Evolutionary conservation across 2,329 filamentous ascomycete species (phyloP).

Genomic region (Talaromyces albobiverticillius): DNA sequence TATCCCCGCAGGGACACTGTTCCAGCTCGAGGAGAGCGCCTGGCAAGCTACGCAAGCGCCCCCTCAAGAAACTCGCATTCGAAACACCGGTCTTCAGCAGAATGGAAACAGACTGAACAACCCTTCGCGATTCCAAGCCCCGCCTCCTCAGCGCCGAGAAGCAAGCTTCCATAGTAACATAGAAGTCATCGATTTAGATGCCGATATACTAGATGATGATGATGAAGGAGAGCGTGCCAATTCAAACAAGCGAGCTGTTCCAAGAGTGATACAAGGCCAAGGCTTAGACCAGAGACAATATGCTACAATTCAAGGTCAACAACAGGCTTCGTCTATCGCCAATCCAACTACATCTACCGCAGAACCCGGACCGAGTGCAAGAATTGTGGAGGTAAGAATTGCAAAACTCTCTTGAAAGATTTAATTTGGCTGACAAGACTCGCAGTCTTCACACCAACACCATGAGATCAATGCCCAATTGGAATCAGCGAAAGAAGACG

Average conservation of each 20-base stretch:
- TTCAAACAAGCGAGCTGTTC: not conserved
- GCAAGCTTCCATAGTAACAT: conserved; percentile 41
- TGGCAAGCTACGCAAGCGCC: conserved; percentile 39
- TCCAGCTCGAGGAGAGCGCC: conserved; percentile 46
- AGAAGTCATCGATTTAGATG: conserved; percentile 44
- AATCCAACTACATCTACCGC: not conserved
- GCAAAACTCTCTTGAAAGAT: not conserved
- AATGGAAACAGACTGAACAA: not conserved
- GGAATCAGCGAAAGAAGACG: conserved; percentile 37
- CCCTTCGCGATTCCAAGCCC: not conserved
- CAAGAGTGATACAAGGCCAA: not conserved
- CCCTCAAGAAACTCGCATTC: conserved; percentile 9
- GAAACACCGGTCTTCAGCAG: not conserved
- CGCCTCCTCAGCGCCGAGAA: conserved; percentile 18
- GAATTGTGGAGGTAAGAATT: conserved; percentile 26
- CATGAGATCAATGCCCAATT: conserved; percentile 39
- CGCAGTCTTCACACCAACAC: conserved; percentile 38
- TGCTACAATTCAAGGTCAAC: not conserved
- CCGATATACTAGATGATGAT: conserved; percentile 38
- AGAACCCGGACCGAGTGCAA: conserved; percentile 14
- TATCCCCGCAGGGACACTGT: conserved; percentile 40
- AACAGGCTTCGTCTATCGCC: not conserved
- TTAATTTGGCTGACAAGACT: conserved; percentile 10
- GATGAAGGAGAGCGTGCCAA: conserved; percentile 3
- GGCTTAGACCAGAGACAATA: not conserved